Evolutionary conservation across 371 early-diverging fungal genomes (phyloP).

Genomic region (Umbelopsis sp.): DNA sequence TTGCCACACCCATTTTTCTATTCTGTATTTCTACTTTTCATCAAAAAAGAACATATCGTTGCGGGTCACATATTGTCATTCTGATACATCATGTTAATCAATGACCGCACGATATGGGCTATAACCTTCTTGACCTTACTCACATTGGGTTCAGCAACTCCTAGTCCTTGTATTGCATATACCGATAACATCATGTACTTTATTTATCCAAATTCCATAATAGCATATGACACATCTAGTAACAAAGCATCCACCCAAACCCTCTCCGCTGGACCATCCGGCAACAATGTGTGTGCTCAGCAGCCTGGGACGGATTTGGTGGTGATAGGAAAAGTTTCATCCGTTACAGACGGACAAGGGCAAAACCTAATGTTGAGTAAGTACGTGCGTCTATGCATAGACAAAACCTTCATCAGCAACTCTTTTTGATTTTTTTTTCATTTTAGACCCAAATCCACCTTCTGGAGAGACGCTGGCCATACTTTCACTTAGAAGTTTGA

Average conservation of each 20-base stretch:
- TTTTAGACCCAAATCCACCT: not conserved
- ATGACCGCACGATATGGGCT: not conserved
- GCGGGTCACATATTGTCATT: not conserved
- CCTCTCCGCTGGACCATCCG: not conserved
- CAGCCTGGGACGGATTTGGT: conserved; percentile 1
- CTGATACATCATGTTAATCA: not conserved
- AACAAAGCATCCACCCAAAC: not conserved
- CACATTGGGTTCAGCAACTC: not conserved
- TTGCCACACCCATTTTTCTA: not conserved
- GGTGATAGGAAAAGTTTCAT: not conserved
- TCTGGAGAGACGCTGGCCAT: not conserved
- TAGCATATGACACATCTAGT: not conserved
- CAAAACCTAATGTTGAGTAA: not conserved
- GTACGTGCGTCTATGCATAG: not conserved
- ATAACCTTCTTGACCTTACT: not conserved
- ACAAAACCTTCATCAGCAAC: not conserved
- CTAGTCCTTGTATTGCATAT: not conserved
- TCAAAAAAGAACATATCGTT: not conserved
- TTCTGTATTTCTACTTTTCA: not conserved
- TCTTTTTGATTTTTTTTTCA: not conserved
- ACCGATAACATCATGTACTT: not conserved
- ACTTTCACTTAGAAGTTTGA: not conserved
- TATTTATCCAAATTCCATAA: conserved; percentile 5
- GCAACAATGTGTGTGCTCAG: not conserved
- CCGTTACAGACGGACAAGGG: not conserved